Conservation (phyloP, 305 asterid genomes). For the Solanum chacoense region DNA sequence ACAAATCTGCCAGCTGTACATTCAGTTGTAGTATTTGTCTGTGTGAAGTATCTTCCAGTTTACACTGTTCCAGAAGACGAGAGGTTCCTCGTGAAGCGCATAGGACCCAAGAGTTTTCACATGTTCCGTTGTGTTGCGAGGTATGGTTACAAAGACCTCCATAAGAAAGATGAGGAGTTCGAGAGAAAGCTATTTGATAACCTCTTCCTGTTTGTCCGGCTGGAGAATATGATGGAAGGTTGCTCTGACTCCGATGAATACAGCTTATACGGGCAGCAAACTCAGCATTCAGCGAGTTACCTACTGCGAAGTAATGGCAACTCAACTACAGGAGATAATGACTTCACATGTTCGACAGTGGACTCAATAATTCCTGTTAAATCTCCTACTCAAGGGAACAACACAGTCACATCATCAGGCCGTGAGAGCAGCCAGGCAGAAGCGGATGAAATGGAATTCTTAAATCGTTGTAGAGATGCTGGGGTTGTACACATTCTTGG, state of each 20-base stretch:
- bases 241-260: constrained; percentile 86
- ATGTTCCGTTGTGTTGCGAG: constrained; percentile 96
- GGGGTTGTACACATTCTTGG: constrained; percentile 98
- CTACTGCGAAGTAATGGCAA: constrained; percentile 25
- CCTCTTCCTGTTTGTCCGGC: constrained; percentile 69
- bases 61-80: constrained; percentile 93
- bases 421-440: constrained; percentile 48
- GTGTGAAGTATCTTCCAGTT: constrained; percentile 92
- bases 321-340: constrained; percentile 27
- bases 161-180: constrained; percentile 77
- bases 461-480: constrained; percentile 68
- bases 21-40: constrained; percentile 76
- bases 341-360: constrained; percentile 40
- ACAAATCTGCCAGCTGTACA: constrained; percentile 90
- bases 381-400: constrained; percentile 30
- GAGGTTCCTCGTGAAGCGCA: constrained; percentile 76
- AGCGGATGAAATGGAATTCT: constrained; percentile 65
- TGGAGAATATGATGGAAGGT: constrained; percentile 95
- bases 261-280: constrained; percentile 69
- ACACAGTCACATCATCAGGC: constrained; percentile 30
- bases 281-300: constrained; percentile 41
- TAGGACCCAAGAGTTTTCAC: constrained; percentile 85
- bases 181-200: constrained; percentile 75
- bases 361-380: constrained; percentile 65
- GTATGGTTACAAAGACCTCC: constrained; percentile 96